Base-by-base conservation (phyloP, 192 early-diverging fungal species). In the Podila minutissima region DNA sequence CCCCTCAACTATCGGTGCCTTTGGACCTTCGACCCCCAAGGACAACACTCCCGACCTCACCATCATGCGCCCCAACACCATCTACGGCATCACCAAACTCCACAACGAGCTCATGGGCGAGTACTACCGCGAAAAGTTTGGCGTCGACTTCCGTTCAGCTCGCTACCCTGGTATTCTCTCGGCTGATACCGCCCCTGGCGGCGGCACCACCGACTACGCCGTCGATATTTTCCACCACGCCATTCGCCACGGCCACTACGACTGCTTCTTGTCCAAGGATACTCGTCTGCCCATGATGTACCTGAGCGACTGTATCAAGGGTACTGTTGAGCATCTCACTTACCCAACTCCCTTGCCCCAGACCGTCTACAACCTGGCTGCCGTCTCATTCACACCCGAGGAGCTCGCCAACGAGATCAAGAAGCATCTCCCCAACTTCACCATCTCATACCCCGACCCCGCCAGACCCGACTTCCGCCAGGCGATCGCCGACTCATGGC, bases 151-250 rank as follows among this genome's bases (percentile, higher is more conserved):
- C 82, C 81, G 91, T 49, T 89, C 87, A 9, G 83, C 89, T 41
- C 86, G 91, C 33, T 92, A 92, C 63, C 91, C 91, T 5, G 91
- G 91, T 17, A 88, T 92, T 63, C 88, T 92, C 60, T 88, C 87
- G 19, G 86, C 88, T 1, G 91, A 92, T 81, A 88, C 89, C n/a
- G 85, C 86, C 55, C 89, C 91, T 15, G 91, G 91, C 29, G 91
- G 91, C 51, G 91, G 91, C 38, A 92, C 91, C 19, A 92, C 89
- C 4, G 91, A 92, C 35, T 92, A 92, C 38, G 91, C 91, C 20
- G 87, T 92, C 57, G 88, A 92, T 38, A 92, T 92, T 38, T 92
- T 92, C 83, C 91, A 92, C 65, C 85, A 83, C 6, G 91, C 91
- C 11, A 79, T 92, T 32, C 86, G 89, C 60, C 66, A 72, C 22